Base-by-base conservation (phyloP, 2,329 filamentous ascomycete species). In the Alternaria sp. region DNA sequence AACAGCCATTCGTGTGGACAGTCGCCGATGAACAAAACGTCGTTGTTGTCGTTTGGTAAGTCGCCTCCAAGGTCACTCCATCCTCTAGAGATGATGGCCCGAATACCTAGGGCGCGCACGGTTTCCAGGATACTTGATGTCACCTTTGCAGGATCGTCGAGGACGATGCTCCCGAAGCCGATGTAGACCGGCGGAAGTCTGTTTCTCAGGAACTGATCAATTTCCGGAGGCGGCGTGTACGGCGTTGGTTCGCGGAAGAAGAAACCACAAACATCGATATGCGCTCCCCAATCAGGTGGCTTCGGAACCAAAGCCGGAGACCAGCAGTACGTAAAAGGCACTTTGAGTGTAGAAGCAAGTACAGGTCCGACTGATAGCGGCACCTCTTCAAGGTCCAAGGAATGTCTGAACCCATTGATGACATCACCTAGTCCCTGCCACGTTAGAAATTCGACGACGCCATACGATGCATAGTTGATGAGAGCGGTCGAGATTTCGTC, bases 1-100 rank as follows among this genome's bases (percentile, higher is more conserved):
- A 96, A 96, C 0, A 96, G 82, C 93, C 93, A 96, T 79, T 96
- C 93, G 67, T 96, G 93, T 0, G 92, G 92, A 47, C 90, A 89
- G 73, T 94, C 94, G 21, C 90, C 92, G 21, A 73, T 23, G 87
- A 76, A 74, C 81, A 86, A 62, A 82, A 84, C 26, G 85, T 78
- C 44, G 79, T 77, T 53, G 1, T 47, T 51, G 3, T 63, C 19
- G 11, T 59, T 40, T n/a, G 56, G 54, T 11, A 63, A 25, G 2
- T 49, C 66, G 28, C 57, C 59, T 11, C 67, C 62, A 2, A 71
- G 50, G n/a, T 69, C 66, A 30, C 63, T 65, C 59, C 63, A 65
- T n/a, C 51, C 51, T 43, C 32, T 53, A 17, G 51, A 53, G 30
- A 53, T 53, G 19, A 53, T 53, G 9, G 51, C 51, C 7, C 51